These are phyloP conservation scores for Fibroporia radiculosa DNA, from an alignment of 768 basidiomycete genomes.

Conservation along the genomic window DNA sequence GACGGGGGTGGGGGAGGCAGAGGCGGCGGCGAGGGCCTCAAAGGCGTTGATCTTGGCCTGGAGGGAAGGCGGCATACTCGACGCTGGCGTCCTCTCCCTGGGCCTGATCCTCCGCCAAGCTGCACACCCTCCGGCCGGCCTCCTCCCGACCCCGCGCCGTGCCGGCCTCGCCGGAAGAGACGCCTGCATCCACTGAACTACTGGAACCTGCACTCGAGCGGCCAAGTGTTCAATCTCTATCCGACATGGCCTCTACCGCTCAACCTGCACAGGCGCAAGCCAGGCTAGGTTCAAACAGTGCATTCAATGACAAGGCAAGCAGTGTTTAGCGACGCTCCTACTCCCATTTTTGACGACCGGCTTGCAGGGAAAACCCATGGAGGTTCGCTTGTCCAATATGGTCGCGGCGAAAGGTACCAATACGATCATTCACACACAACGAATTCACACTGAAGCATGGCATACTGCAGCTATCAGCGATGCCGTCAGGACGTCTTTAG, in stretches of 20 bases:
- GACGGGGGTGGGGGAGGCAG: conserved; percentile 18
- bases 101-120: no score
- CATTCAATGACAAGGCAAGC: conserved; percentile 81
- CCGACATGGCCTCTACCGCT: conserved; percentile 20
- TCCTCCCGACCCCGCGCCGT: no score
- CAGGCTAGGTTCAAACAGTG: conserved; percentile 21
- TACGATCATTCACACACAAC: conserved; percentile 5
- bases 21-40: conserved; percentile 35
- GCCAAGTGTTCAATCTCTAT: no score
- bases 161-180: no score
- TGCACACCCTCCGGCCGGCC: no score
- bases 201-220: no score
- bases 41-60: conserved; percentile 60
- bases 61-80: conserved; percentile 21
- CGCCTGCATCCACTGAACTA: no score
- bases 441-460: neutral
- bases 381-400: conserved; percentile 95
- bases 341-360: conserved; percentile 15
- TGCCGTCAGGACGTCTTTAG: conserved; percentile 93
- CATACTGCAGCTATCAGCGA: conserved; percentile 89
- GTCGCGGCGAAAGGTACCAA: conserved; percentile 88
- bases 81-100: no score
- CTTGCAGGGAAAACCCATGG: conserved; percentile 90
- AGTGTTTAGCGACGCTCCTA: conserved; percentile 16
- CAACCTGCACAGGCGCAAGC: conserved; percentile 3